These are phyloP conservation scores for Fusarium incarnatum DNA, from an alignment of 2,329 filamentous ascomycete genomes.

Conservation along the genomic window DNA sequence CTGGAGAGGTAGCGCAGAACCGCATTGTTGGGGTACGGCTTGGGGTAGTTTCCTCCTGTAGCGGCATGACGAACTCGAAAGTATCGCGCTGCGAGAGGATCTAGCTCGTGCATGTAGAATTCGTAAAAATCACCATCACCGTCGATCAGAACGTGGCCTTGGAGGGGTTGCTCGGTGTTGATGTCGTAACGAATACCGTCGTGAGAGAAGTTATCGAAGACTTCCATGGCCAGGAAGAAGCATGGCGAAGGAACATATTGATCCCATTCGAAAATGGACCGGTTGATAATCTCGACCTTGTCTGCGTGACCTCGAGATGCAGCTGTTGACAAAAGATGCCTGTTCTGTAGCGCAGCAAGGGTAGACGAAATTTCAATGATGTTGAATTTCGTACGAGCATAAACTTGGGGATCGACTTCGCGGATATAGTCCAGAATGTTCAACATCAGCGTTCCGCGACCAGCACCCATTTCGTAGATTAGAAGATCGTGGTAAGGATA, in stretches of 20 bases:
- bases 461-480: constrained; percentile 98
- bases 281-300: constrained; percentile 94
- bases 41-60: constrained; percentile 71
- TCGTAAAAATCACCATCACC: constrained; percentile 90
- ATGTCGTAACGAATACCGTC: constrained; percentile 93
- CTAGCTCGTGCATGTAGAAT: constrained; percentile 85
- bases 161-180: constrained; percentile 81
- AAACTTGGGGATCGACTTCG: constrained; percentile 88
- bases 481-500: constrained; percentile 97
- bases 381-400: constrained; percentile 91
- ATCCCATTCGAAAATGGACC: constrained; percentile 94
- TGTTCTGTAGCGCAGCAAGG: constrained; percentile 81
- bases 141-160: constrained; percentile 90
- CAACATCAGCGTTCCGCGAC: constrained; percentile 96
- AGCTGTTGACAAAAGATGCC: constrained; percentile 74
- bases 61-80: constrained; percentile 86
- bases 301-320: constrained; percentile 79
- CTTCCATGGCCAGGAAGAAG: constrained; percentile 97
- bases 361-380: constrained; percentile 94
- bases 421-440: constrained; percentile 98
- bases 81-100: constrained; percentile 85
- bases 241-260: constrained; percentile 89
- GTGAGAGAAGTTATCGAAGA: constrained; percentile 98
- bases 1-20: constrained; percentile 71
- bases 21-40: constrained; percentile 66